Evolutionary conservation across 306 rosid genomes (phyloP).

Genomic region (Cucurbita argyrosperma): DNA sequence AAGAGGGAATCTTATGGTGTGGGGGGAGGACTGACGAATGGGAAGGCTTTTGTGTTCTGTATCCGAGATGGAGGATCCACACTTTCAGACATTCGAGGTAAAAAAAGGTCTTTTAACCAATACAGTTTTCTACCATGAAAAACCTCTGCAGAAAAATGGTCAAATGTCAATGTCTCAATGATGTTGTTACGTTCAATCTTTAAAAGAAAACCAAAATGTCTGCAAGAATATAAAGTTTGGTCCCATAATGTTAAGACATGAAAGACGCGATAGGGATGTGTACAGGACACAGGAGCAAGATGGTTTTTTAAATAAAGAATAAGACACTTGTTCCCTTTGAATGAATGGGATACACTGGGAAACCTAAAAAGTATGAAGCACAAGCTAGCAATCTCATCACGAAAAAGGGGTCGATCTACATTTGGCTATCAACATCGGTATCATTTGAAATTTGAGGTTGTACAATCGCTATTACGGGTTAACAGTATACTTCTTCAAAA

Average conservation of each 20-base stretch:
- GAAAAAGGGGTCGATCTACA: neutral
- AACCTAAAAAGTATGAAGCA: neutral
- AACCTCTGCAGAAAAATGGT: neutral
- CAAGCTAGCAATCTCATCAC: neutral
- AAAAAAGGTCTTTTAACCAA: slow-evolving; percentile 8
- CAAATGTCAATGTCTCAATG: neutral
- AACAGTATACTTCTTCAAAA: neutral
- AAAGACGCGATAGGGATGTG: neutral
- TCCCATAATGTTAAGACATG: neutral
- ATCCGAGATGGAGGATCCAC: neutral
- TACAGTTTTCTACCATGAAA: neutral
- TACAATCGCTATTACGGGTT: neutral
- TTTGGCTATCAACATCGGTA: slow-evolving; percentile 2
- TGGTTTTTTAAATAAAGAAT: neutral
- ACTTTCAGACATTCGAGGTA: slow-evolving; percentile 21
- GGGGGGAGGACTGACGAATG: slow-evolving; percentile 33
- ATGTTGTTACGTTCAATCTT: neutral
- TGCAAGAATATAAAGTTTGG: neutral
- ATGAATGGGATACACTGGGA: neutral
- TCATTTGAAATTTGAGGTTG: neutral
- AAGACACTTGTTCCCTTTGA: neutral
- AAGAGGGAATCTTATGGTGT: slow-evolving; percentile 1
- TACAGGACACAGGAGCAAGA: neutral
- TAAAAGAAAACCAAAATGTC: neutral
- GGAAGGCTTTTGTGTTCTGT: slow-evolving; percentile 19